phyloP scores from a whole-genome alignment of 2,329 filamentous ascomycete species.

The Akanthomyces muscarius region DNA sequence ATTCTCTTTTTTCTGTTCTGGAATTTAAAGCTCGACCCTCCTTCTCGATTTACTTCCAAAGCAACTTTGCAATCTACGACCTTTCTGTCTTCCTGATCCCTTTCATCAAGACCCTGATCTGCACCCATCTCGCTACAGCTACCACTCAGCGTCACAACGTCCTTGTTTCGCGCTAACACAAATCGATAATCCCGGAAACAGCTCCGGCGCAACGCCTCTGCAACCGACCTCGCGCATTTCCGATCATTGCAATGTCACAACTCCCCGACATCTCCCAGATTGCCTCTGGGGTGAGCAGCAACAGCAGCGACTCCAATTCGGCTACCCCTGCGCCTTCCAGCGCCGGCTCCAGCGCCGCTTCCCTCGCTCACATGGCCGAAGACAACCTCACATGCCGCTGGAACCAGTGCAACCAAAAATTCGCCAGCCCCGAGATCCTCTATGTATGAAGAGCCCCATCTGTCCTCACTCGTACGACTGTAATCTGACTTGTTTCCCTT shows the following conservation, averaged over 20 bases:
- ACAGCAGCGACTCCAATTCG: conserved; percentile 46
- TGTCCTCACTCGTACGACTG: background rate
- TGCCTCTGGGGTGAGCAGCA: conserved; percentile 33
- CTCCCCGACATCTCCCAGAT: conserved; percentile 22
- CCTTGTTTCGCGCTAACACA: background rate
- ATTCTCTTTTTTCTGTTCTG: background rate
- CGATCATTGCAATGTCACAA: conserved; percentile 6
- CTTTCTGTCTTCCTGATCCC: background rate
- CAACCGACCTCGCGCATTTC: background rate
- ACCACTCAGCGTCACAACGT: background rate
- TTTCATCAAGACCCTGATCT: background rate
- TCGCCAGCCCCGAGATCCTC: conserved; percentile 53
- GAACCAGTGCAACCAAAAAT: conserved; percentile 57
- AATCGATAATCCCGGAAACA: conserved; percentile 1
- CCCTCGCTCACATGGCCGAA: conserved; percentile 40
- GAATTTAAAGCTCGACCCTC: background rate
- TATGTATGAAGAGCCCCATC: conserved; percentile 45
- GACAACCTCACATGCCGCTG: conserved; percentile 60
- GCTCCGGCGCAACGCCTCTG: background rate
- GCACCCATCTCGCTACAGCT: background rate
- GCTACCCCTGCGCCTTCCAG: conserved; percentile 51
- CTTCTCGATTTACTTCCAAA: background rate
- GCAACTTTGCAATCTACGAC: background rate
- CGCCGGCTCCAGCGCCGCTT: conserved; percentile 40
- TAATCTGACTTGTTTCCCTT: conserved; percentile 8